Evolutionary conservation across 768 basidiomycete genomes (phyloP).

Genomic region (Lentinula lateritia): DNA sequence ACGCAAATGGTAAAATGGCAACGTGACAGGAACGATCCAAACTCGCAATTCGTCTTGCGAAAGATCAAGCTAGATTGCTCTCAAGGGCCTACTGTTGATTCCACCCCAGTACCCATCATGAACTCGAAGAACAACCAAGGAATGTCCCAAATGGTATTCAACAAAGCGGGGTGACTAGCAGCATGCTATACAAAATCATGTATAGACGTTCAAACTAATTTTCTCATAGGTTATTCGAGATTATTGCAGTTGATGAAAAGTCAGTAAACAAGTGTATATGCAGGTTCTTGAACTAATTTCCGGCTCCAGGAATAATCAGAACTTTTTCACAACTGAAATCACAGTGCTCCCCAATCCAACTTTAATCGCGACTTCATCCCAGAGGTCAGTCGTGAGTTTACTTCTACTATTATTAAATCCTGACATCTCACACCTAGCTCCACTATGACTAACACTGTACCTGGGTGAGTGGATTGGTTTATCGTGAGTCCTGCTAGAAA

Average conservation of each 20-base stretch:
- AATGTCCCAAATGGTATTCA: neutral
- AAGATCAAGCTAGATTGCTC: constrained; percentile 3
- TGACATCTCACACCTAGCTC: too few relatives aligned
- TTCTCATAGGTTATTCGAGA: neutral
- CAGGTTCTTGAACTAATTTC: neutral
- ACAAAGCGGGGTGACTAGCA: neutral
- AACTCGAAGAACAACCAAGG: neutral
- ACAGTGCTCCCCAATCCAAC: neutral
- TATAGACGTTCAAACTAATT: neutral
- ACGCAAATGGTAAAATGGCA: neutral
- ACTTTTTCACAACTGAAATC: neutral
- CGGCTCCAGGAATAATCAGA: neutral
- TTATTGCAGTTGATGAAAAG: neutral
- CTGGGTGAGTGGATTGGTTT: neutral
- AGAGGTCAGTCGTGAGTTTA: neutral
- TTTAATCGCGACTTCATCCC: neutral
- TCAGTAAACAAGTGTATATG: neutral
- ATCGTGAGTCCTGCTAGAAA: too few relatives aligned
- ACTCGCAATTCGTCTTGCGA: neutral
- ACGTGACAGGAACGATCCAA: neutral
- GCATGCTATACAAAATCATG: neutral
- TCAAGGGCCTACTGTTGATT: neutral
- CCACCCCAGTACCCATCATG: neutral
- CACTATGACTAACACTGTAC: neutral
- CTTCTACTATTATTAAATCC: neutral